Evolutionary conservation across 129 eudicot species (phyloP), one percentile per base, ranked within the genome.

Genomic region (Centrapalus pauciflorus): DNA sequence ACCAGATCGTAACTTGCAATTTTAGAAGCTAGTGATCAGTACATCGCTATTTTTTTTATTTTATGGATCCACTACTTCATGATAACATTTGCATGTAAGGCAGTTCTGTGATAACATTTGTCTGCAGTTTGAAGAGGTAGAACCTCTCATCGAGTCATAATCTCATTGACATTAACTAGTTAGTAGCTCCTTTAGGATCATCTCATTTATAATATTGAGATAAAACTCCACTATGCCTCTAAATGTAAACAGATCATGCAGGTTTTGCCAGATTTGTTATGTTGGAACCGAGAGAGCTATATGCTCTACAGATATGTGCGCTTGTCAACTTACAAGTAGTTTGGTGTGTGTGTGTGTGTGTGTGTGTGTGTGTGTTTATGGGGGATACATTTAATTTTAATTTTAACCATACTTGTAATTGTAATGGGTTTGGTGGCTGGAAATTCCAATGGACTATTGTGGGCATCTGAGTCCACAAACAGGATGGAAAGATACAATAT

Each of bases 341-440:
- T 64, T 43, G 57, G 57, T 16, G 16, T 50, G 7, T 49, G 6
- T 24, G 27, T 49, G 61, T 46, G 25, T 19, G 14, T n/a, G 57
- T 16, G 16, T 50, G 7, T 49, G 6, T 24, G 27, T 49, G 61
- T 46, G 25, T 19, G 14, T n/a, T n/a, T n/a, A n/a, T n/a, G 60
- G 17, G 27, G 45, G 30, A 60, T 49, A 16, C 16, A 34, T 49
- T 13, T 66, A 33, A 28, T 66, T 20, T 66, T 19, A 14, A 7
- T 32, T 11, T 66, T 8, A 19, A 11, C 49, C 1, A 13, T 49
- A 66, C 48, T 30, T 66, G 1, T 49, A 28, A 66, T 11, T n/a
- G n/a, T n/a, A n/a, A n/a, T n/a, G n/a, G 8, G 70, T 27, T 50
- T 49, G 67, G 28, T 50, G 28, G 54, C 70, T 64, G 57, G 70